phyloP scores from a whole-genome alignment of 164 flowering plant species.

The Taxillus chinensis region DNA sequence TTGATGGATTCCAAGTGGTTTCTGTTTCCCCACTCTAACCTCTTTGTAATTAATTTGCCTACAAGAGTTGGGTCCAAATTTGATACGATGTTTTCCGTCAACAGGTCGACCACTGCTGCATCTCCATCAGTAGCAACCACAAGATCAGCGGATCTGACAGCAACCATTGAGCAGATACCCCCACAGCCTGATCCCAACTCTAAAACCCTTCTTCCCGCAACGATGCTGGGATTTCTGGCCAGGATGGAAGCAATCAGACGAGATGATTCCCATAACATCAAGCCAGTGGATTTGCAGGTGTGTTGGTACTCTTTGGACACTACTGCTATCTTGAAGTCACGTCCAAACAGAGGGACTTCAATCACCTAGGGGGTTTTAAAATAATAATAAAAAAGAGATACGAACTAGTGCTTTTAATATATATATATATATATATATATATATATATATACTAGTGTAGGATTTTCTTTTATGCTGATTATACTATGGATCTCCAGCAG shows the following conservation, averaged over 20 bases:
- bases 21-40: slow-evolving; percentile 77
- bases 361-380: slow-evolving; percentile 26
- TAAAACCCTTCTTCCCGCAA: slow-evolving; percentile 60
- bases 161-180: slow-evolving; percentile 87
- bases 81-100: slow-evolving; percentile 43
- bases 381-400: background rate
- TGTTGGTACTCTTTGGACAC: slow-evolving; percentile 76
- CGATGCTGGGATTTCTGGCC: slow-evolving; percentile 56
- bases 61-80: slow-evolving; percentile 34
- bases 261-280: slow-evolving; percentile 98
- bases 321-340: slow-evolving; percentile 48
- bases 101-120: slow-evolving; percentile 45
- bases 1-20: slow-evolving; percentile 46
- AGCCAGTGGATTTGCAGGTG: slow-evolving; percentile 94
- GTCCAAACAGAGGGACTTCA: slow-evolving; percentile 33
- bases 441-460: no score
- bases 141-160: slow-evolving; percentile 51
- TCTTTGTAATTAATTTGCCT: slow-evolving; percentile 27
- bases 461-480: no score
- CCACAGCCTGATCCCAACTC: slow-evolving; percentile 85
- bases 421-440: no score
- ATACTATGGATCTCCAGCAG: no score
- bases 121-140: slow-evolving; percentile 92
- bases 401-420: no score
- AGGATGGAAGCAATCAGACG: slow-evolving; percentile 76